These are phyloP conservation scores for Smittium mucronatum DNA, from an alignment of 371 early-diverging fungal genomes.

Conservation along the genomic window DNA sequence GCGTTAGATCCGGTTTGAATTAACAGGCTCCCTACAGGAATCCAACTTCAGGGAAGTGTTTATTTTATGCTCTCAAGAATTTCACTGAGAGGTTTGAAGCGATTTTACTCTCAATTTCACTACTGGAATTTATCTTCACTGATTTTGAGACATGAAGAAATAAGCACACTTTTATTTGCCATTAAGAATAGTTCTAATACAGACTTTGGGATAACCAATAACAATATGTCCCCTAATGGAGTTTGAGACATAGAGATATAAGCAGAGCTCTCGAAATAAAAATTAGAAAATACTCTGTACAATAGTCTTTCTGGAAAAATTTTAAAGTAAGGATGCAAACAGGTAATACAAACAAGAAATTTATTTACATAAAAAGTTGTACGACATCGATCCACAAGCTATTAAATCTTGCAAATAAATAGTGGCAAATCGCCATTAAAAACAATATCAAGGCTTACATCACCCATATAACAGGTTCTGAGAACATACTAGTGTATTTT, in stretches of 20 bases:
- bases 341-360: background rate
- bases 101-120: background rate
- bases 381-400: background rate
- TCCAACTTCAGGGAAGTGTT: background rate
- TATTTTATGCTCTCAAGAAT: background rate
- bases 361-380: background rate
- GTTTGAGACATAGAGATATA: background rate
- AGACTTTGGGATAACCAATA: constrained; percentile 1
- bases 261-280: background rate
- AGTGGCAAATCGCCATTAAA: background rate
- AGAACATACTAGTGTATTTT: background rate
- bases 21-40: constrained; percentile 1
- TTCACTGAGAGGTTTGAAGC: constrained; percentile 5
- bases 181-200: constrained; percentile 8
- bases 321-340: constrained; percentile 1
- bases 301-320: background rate
- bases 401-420: constrained; percentile 1
- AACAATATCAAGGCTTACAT: background rate
- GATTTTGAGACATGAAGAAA: background rate
- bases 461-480: background rate
- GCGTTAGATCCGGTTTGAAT: background rate
- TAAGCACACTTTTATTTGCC: background rate
- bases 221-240: background rate
- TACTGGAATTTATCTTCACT: background rate
- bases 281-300: background rate